phyloP scores from a whole-genome alignment of 305 asterid species.

The Solanum chacoense region DNA sequence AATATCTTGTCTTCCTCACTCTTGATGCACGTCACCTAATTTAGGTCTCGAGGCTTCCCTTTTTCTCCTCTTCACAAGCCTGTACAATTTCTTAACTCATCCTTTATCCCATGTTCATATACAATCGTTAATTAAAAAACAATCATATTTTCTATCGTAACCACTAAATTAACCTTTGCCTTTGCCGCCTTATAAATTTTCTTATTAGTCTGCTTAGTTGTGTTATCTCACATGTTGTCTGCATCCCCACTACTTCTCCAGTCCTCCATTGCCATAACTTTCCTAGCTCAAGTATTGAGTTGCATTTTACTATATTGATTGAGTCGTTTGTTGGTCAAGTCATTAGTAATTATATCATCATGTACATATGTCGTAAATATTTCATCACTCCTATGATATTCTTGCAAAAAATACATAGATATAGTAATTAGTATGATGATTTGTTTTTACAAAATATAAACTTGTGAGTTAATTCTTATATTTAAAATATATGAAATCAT shows the following conservation, averaged over 20 bases:
- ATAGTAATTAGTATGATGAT: no score
- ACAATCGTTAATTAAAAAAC: no score
- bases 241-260: background rate
- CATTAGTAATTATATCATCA: background rate
- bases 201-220: background rate
- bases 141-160: no score
- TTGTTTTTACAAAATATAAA: no score
- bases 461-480: no score
- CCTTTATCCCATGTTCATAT: no score
- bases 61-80: background rate
- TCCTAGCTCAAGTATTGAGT: background rate
- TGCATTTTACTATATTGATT: background rate
- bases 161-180: no score
- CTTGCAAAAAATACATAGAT: no score
- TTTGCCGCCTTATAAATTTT: no score
- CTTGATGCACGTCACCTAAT: background rate
- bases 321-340: background rate
- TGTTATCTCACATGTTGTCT: background rate
- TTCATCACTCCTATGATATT: no score
- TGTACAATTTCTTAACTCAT: background rate
- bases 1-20: background rate
- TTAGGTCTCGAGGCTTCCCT: background rate
- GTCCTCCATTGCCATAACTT: background rate
- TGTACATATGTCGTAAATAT: no score
- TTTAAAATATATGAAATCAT: no score